Percentiles rank a stretch among this genome's conserved stretches.
phyloP scores from a whole-genome alignment of 2,329 filamentous ascomycete genomes.

The Scedosporium dehoogii region DNA sequence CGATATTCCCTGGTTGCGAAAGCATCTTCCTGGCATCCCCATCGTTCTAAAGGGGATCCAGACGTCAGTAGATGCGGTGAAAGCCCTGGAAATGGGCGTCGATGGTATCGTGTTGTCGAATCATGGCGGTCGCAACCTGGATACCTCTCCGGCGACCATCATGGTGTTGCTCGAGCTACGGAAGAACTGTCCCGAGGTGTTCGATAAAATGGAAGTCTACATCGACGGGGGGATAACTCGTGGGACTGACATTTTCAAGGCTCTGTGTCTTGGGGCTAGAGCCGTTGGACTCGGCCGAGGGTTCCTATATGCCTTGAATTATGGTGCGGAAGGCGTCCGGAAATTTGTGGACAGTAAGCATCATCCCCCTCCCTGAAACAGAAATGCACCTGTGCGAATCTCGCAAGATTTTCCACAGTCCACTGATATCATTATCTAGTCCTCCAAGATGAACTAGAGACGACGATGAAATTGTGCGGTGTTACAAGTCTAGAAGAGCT shows the following conservation, averaged over 20 bases:
- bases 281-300: slow-evolving; percentile 54
- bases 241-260: slow-evolving; percentile 59
- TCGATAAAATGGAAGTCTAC: slow-evolving; percentile 49
- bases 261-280: slow-evolving; percentile 52
- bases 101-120: slow-evolving; percentile 63
- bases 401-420: too few relatives aligned
- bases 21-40: slow-evolving; percentile 33
- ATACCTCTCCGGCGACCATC: slow-evolving; percentile 43
- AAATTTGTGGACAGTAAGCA: slow-evolving; percentile 41
- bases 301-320: slow-evolving; percentile 49
- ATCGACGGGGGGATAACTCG: slow-evolving; percentile 56
- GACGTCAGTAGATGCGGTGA: slow-evolving; percentile 51
- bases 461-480: slow-evolving; percentile 56
- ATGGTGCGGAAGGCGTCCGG: slow-evolving; percentile 48
- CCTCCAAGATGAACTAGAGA: slow-evolving; percentile 51
- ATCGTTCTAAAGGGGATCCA: slow-evolving; percentile 64
- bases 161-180: slow-evolving; percentile 54
- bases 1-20: slow-evolving; percentile 54
- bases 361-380: background rate
- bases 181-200: slow-evolving; percentile 48
- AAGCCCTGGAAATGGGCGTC: slow-evolving; percentile 47
- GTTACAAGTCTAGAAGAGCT: slow-evolving; percentile 50
- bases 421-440: slow-evolving; percentile 7
- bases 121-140: slow-evolving; percentile 53
- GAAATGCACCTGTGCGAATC: background rate